These are phyloP conservation scores for Alliaria petiolata DNA, from an alignment of 345 rosid species.

Conservation along the genomic window DNA sequence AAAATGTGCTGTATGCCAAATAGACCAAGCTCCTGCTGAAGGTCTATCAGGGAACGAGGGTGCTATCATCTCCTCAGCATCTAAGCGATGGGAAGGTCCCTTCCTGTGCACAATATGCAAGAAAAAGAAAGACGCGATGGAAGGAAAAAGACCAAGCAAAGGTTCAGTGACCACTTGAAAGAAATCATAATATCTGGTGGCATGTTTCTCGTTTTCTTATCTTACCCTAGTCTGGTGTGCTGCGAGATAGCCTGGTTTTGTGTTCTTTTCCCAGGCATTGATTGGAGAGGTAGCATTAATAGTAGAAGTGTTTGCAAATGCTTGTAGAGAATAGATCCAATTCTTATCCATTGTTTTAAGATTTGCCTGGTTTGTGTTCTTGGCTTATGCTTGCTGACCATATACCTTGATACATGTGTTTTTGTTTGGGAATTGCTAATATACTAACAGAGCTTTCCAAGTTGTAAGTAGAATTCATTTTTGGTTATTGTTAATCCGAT, in stretches of 20 bases:
- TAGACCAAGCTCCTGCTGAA: slow-evolving; percentile 68
- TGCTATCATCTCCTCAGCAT: slow-evolving; percentile 62
- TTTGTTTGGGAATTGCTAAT: slow-evolving; percentile 23
- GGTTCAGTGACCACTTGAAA: slow-evolving; percentile 41
- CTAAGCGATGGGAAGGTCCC: slow-evolving; percentile 94
- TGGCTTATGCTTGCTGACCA: slow-evolving; percentile 3
- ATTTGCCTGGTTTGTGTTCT: slow-evolving; percentile 19
- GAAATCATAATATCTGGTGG: not conserved
- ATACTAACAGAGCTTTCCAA: slow-evolving; percentile 18
- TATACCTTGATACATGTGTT: slow-evolving; percentile 6
- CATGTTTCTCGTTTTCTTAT: not conserved
- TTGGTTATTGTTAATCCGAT: not conserved
- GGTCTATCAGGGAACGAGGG: slow-evolving; percentile 54
- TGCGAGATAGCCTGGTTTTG: slow-evolving; percentile 22
- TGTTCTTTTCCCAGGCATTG: slow-evolving; percentile 11
- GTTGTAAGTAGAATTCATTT: slow-evolving; percentile 20
- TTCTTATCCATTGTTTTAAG: slow-evolving; percentile 27
- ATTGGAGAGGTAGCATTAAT: slow-evolving; percentile 25
- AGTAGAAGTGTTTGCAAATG: slow-evolving; percentile 27
- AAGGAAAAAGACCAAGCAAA: slow-evolving; percentile 80
- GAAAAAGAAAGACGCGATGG: slow-evolving; percentile 99
- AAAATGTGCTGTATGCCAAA: slow-evolving; percentile 98
- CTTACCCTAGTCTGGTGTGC: not conserved
- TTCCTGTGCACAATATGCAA: slow-evolving; percentile 76
- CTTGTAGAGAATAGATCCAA: slow-evolving; percentile 32